A percentile compares a stretch with the other conserved stretches of the same genome.
Conservation (phyloP, 2,329 filamentous ascomycete species). For the Arthrinium puccinioides region DNA sequence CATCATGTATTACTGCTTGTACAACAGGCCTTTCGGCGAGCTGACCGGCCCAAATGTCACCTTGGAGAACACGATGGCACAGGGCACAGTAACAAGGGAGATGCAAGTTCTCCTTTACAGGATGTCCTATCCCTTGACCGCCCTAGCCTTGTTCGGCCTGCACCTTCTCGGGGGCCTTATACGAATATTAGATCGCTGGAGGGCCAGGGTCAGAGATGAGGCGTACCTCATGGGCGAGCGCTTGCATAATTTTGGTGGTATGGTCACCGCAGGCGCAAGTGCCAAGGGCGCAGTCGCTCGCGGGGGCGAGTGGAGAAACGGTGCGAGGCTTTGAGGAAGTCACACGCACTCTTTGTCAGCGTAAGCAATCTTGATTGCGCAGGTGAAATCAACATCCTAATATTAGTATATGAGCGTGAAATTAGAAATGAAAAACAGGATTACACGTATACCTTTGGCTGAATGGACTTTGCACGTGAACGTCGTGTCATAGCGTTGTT, state of each 20-base stretch:
- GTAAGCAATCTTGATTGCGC: no score
- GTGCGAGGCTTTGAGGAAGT: neutral
- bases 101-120: conserved; percentile 37
- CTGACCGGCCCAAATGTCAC: neutral
- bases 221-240: conserved; percentile 93
- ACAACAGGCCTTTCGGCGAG: conserved; percentile 19
- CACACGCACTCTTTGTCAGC: no score
- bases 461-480: no score
- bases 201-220: conserved; percentile 79
- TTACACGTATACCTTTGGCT: no score
- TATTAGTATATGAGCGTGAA: no score
- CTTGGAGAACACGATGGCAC: neutral
- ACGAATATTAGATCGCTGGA: conserved; percentile 66
- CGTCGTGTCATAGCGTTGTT: no score
- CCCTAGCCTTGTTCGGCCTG: conserved; percentile 38
- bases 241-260: conserved; percentile 71
- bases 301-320: conserved; percentile 2
- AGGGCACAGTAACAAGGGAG: conserved; percentile 16
- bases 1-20: conserved; percentile 11
- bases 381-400: no score
- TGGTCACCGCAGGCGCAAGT: neutral
- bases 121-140: conserved; percentile 63
- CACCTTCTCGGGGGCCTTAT: conserved; percentile 44
- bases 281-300: neutral
- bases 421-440: no score